Base-by-base conservation (phyloP, 2,329 filamentous ascomycete genomes). In the Cladophialophora bantiana region DNA sequence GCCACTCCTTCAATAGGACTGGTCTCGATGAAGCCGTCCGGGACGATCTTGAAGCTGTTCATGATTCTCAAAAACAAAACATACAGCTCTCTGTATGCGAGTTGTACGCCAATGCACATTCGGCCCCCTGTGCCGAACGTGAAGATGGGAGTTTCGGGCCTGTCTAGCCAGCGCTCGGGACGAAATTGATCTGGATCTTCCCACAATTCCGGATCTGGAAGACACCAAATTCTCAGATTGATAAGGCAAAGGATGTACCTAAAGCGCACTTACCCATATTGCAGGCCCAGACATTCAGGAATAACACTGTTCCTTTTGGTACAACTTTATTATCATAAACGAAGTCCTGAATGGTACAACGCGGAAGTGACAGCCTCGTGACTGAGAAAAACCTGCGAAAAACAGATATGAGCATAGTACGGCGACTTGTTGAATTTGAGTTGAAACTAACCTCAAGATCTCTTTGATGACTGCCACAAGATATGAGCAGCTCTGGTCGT, bases 221-320 rank as follows among this genome's bases (percentile, higher is more conserved):
- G 38, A 13, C 20, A 7, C 13, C 13, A 7, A 34, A 26, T 53
- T 10, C 6, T 48, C 26, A 36, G 55, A 32, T 2, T 34, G 36
- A 13, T 4, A 40, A 18, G 40, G 10, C 10, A 42, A 7, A 5
- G 15, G 18, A n/a, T 5, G 4, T 42, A n/a, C 40, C n/a, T n/a
- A 42, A 18, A 10, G 7, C 13, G 2, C 45, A 50, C 52, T 35
- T 58, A 69, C 69, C 86, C 85, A 88, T 88, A 66, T 90, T 89
- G 72, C 88, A 89, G 1, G 86, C 87, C 87, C 86, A 89, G 0
- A 86, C 85, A 64, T 90, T 90, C 35, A 90, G 77, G 74, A 89
- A 90, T 38, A 89, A 82, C 0, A 88, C 84, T 0, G 86, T 89
- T 0, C 86, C 87, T 60, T 85, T 84, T 0, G 88, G 87, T 38